Base-by-base conservation (phyloP, 768 basidiomycete species). In the Mrakia hoshinonis region DNA sequence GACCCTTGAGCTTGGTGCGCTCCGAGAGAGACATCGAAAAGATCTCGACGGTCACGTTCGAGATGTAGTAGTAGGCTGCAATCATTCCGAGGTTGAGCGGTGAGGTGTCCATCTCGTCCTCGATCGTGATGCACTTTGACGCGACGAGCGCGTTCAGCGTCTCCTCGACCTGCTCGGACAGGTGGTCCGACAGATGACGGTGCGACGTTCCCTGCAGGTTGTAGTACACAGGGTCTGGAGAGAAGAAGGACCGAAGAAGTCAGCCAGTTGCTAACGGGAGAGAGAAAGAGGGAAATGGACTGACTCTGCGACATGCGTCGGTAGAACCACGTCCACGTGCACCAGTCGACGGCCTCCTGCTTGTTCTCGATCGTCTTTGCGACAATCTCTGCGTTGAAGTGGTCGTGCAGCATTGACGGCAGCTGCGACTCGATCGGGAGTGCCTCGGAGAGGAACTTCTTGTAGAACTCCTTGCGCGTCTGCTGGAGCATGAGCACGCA, bases 341-440 rank as follows among this genome's bases (percentile, higher is more conserved):
- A 82, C 78, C 96, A 96, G 80, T 99, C 95, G 87, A 83, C 81
- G 6, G 81, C 81, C 78, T 96, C 92, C 80, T 99, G 95, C 82
- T 99, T 99, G 81, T 97, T 98, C 81, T 98, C 93, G 70, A 98
- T 97, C 15, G 94, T 98, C 82, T 93, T 95, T 51, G 97, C 93
- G 11, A 94, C 94, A 74, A 98, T 96, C 80, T 98, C 96, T 0
- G 95, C 92, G 64, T 97, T 84, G 86, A 98, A 97, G 79, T 96
- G 96, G 78, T 98, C 96, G 76, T 97, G 95, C 1, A 99, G 81
- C 78, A 92, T 89, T 0, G 91, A 92, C 1, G 94, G 87, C 4
- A 98, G 81, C 78, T 95, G 92, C 0, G 91, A 94, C 79, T 99
- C 96, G 74, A 98, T 96, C 7, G 95, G 96, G 34, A 99, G 81